These are phyloP conservation scores for Candida ipomoeae DNA, from an alignment of 805 yeast species.

Conservation along the genomic window DNA sequence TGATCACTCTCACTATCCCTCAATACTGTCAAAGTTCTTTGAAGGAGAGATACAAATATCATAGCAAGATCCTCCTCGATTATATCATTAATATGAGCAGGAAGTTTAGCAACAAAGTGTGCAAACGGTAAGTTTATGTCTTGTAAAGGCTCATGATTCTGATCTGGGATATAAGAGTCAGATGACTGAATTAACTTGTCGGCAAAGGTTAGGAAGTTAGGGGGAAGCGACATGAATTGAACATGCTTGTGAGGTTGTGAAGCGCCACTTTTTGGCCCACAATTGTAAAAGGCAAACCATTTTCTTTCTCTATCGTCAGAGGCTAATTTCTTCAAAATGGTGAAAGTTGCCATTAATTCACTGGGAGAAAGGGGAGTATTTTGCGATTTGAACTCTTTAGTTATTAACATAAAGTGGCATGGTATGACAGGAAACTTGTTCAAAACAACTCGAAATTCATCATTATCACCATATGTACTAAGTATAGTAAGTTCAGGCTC, in stretches of 20 bases:
- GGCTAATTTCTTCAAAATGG: slow-evolving; percentile 50
- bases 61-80: slow-evolving; percentile 59
- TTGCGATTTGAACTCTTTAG: slow-evolving; percentile 71
- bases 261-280: slow-evolving; percentile 89
- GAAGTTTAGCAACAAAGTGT: slow-evolving; percentile 72
- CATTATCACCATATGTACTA: slow-evolving; percentile 47
- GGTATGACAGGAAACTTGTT: slow-evolving; percentile 86
- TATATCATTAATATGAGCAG: slow-evolving; percentile 35
- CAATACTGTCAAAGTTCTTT: slow-evolving; percentile 63
- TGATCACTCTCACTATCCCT: slow-evolving; percentile 46
- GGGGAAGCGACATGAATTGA: slow-evolving; percentile 76
- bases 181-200: slow-evolving; percentile 41
- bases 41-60: slow-evolving; percentile 68
- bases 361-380: slow-evolving; percentile 61
- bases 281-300: slow-evolving; percentile 82
- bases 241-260: slow-evolving; percentile 91
- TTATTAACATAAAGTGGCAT: slow-evolving; percentile 73
- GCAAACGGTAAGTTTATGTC: slow-evolving; percentile 67
- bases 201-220: slow-evolving; percentile 54
- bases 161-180: slow-evolving; percentile 51
- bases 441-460: slow-evolving; percentile 57
- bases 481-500: slow-evolving; percentile 69
- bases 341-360: slow-evolving; percentile 62
- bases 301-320: slow-evolving; percentile 30
- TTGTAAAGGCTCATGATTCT: slow-evolving; percentile 54